Evolutionary conservation across 2,329 filamentous ascomycete genomes (phyloP).

Genomic region (Hypoxylon sp.): DNA sequence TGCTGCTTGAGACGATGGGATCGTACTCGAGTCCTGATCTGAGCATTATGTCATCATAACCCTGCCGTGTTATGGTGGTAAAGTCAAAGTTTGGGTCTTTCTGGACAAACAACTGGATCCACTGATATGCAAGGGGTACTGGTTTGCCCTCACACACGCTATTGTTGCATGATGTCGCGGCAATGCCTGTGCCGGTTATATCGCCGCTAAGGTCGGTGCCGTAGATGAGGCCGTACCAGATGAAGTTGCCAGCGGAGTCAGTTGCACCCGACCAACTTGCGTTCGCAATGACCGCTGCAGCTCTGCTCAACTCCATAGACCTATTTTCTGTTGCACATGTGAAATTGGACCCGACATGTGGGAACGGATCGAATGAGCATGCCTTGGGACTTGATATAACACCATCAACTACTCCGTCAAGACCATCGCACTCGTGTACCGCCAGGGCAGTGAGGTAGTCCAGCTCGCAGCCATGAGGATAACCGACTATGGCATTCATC

Average conservation of each 20-base stretch:
- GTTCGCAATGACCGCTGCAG: conserved; percentile 35
- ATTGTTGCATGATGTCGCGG: conserved; percentile 23
- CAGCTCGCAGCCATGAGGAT: conserved; percentile 37
- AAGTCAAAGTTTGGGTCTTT: conserved; percentile 32
- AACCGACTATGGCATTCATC: conserved; percentile 30
- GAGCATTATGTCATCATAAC: conserved; percentile 32
- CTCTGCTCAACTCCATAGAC: conserved; percentile 22
- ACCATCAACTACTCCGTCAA: conserved; percentile 59
- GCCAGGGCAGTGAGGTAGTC: conserved; percentile 32
- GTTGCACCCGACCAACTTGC: conserved; percentile 36
- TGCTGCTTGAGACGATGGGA: conserved; percentile 28
- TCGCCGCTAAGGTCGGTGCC: conserved; percentile 36
- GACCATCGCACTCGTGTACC: conserved; percentile 55
- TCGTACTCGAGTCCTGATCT: conserved; percentile 31
- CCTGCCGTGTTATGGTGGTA: conserved; percentile 24
- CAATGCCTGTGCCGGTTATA: conserved; percentile 24
- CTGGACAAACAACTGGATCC: conserved; percentile 37
- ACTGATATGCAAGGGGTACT: conserved; percentile 28
- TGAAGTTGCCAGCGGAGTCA: conserved; percentile 23
- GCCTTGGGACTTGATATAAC: conserved; percentile 56
- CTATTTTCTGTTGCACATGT: conserved; percentile 37
- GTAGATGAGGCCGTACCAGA: conserved; percentile 40
- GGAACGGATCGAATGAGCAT: conserved; percentile 54
- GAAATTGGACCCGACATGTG: conserved; percentile 44
- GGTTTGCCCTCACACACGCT: conserved; percentile 16